These are phyloP conservation scores for Citrullus amarus DNA, from an alignment of 306 rosid species.

Conservation along the genomic window DNA sequence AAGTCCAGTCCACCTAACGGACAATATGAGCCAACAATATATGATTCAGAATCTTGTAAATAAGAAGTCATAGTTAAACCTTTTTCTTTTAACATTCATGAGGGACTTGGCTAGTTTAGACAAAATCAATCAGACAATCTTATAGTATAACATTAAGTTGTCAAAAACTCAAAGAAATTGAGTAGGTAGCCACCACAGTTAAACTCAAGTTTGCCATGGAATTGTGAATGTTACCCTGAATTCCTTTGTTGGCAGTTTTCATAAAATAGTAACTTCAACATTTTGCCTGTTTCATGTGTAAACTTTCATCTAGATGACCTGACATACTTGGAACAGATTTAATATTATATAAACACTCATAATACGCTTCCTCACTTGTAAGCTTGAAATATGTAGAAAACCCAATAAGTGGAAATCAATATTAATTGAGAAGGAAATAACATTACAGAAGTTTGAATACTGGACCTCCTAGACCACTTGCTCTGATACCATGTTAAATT, in stretches of 20 bases:
- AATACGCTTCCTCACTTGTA: too few relatives aligned
- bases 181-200: background rate
- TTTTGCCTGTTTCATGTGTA: background rate
- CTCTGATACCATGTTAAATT: too few relatives aligned
- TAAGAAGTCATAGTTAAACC: too few relatives aligned
- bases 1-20: constrained; percentile 81
- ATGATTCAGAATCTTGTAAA: background rate
- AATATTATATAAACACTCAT: too few relatives aligned
- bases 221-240: background rate
- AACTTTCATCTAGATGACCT: background rate
- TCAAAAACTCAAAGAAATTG: background rate
- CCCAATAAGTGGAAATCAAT: too few relatives aligned
- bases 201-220: background rate
- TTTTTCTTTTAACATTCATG: background rate
- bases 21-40: background rate
- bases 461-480: too few relatives aligned
- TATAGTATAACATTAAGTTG: background rate
- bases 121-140: background rate
- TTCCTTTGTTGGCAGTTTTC: background rate
- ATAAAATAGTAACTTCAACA: background rate
- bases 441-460: too few relatives aligned
- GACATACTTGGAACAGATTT: background rate
- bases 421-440: too few relatives aligned
- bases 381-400: background rate
- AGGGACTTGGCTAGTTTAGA: background rate